Percentiles rank a stretch among this genome's conserved stretches.
Evolutionary conservation across 2,329 filamentous ascomycete species (phyloP).

Genomic region (Camillea tinctor): DNA sequence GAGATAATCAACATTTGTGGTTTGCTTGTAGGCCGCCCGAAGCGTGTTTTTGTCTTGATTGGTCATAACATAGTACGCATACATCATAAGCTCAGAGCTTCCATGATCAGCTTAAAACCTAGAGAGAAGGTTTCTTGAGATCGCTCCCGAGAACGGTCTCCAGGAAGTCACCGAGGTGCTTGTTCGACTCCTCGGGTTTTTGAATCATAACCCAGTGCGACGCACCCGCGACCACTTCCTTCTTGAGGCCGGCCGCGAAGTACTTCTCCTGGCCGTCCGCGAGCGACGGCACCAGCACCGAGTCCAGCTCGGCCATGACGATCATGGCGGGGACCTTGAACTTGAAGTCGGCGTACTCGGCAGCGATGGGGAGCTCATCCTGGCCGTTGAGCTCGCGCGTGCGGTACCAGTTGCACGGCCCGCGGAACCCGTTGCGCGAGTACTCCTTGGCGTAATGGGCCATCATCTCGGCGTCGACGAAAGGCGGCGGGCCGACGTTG

Average conservation of each 20-base stretch:
- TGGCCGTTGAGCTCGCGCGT: constrained; percentile 69
- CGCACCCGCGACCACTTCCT: constrained; percentile 57
- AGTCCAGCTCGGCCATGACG: constrained; percentile 69
- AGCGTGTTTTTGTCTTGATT: too few species aligned
- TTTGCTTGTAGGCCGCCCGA: too few species aligned
- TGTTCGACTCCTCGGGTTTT: constrained; percentile 68
- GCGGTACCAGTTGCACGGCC: constrained; percentile 88
- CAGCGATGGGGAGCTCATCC: constrained; percentile 65
- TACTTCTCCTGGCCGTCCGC: constrained; percentile 67
- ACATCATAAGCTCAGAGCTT: too few species aligned
- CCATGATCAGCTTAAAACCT: too few species aligned
- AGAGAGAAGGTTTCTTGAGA: too few species aligned
- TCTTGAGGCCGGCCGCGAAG: constrained; percentile 63
- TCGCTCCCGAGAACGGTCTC: too few species aligned
- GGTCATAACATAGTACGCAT: too few species aligned
- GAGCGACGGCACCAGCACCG: constrained; percentile 70
- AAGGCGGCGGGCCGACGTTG: constrained; percentile 52
- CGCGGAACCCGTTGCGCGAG: constrained; percentile 67
- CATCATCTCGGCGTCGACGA: constrained; percentile 68
- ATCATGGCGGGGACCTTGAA: constrained; percentile 69
- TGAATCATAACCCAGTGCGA: constrained; percentile 84
- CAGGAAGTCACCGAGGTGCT: constrained; percentile 62
- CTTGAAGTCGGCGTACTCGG: constrained; percentile 51
- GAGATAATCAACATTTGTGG: too few species aligned
- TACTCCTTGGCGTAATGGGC: constrained; percentile 77